Conservation (phyloP, 2,329 filamentous ascomycete genomes). For the Colletotrichum tamarilloi region DNA sequence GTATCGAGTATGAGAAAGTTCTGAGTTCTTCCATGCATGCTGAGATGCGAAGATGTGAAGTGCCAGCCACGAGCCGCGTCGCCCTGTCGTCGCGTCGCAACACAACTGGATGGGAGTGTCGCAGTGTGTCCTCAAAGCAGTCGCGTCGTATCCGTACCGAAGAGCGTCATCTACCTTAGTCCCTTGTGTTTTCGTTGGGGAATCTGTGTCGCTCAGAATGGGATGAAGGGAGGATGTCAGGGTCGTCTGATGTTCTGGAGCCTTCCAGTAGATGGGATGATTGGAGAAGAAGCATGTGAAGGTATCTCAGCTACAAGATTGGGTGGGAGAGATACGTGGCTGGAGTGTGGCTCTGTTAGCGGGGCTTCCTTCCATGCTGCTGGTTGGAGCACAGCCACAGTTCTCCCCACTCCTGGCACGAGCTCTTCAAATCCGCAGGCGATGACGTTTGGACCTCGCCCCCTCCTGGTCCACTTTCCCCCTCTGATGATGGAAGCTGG, state of each 20-base stretch:
- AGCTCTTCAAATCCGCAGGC: conserved; percentile 22
- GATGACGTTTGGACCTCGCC: conserved; percentile 33
- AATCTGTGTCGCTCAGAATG: background rate
- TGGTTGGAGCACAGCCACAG: background rate
- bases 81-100: conserved; percentile 22
- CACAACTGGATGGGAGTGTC: background rate
- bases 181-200: background rate
- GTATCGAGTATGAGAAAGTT: background rate
- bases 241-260: conserved; percentile 23
- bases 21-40: conserved; percentile 12
- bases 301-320: background rate
- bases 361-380: background rate
- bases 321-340: conserved; percentile 1
- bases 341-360: background rate
- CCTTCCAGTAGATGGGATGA: conserved; percentile 21
- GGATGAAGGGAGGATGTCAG: conserved; percentile 5
- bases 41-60: background rate
- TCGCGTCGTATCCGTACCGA: conserved; percentile 9
- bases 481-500: background rate
- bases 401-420: conserved; percentile 25
- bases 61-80: conserved; percentile 28
- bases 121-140: background rate
- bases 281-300: conserved; percentile 13
- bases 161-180: conserved; percentile 6
- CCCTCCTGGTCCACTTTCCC: background rate